Conservation (phyloP, 2,329 filamentous ascomycete species). For the Pseudonectria buxi region DNA sequence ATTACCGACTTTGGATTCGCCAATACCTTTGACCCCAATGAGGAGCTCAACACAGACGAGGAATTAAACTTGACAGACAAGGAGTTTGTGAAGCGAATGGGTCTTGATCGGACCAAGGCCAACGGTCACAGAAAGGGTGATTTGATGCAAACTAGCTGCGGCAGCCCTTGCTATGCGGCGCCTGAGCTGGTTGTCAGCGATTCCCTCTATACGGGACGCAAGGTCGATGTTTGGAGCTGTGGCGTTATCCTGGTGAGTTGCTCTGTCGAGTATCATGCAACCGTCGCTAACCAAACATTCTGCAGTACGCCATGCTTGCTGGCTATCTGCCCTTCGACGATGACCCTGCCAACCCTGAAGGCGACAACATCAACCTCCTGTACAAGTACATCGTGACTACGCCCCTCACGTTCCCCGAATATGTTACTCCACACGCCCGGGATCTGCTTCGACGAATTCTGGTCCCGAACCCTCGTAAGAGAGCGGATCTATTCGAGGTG, state of each 20-base stretch:
- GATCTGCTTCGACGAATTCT: slow-evolving; percentile 89
- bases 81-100: slow-evolving; percentile 78
- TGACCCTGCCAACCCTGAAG: slow-evolving; percentile 95
- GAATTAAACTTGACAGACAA: slow-evolving; percentile 81
- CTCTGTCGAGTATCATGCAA: not conserved
- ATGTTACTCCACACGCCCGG: slow-evolving; percentile 92
- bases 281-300: slow-evolving; percentile 6
- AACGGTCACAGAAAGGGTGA: slow-evolving; percentile 80
- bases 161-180: slow-evolving; percentile 94
- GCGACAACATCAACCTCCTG: slow-evolving; percentile 96
- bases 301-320: slow-evolving; percentile 96
- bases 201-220: slow-evolving; percentile 91
- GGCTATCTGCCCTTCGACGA: slow-evolving; percentile 97
- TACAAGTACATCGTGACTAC: slow-evolving; percentile 99
- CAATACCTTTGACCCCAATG: slow-evolving; percentile 86
- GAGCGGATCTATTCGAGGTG: slow-evolving; percentile 94
- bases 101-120: slow-evolving; percentile 70
- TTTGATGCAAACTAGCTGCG: slow-evolving; percentile 98
- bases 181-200: slow-evolving; percentile 97
- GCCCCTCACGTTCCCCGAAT: slow-evolving; percentile 95
- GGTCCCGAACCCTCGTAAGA: slow-evolving; percentile 88
- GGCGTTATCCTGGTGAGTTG: slow-evolving; percentile 87
- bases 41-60: slow-evolving; percentile 84
- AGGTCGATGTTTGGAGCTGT: slow-evolving; percentile 99
- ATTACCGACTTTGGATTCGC: slow-evolving; percentile 99